Percentiles rank a stretch among this genome's conserved stretches.
Conservation (phyloP, 768 basidiomycete species). For the Hysterangium stoloniferum region DNA sequence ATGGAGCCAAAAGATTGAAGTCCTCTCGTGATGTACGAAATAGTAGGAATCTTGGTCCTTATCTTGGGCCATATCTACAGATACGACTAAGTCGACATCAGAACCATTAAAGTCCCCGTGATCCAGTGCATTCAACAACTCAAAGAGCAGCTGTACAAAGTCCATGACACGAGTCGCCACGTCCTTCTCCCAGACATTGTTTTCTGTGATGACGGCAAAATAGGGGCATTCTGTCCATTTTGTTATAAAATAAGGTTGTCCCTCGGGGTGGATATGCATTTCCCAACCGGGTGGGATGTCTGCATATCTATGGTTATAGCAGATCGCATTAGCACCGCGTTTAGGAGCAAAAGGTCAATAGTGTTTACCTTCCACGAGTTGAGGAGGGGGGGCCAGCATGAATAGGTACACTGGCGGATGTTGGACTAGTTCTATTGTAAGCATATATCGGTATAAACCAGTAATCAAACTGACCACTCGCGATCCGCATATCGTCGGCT, state of each 20-base stretch:
- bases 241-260: constrained; percentile 48
- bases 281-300: constrained; percentile 45
- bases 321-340: no score
- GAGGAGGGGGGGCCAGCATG: no score
- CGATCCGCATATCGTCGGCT: no score
- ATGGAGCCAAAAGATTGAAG: constrained; percentile 50
- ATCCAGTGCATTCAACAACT: constrained; percentile 15
- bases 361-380: no score
- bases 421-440: no score
- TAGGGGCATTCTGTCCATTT: constrained; percentile 21
- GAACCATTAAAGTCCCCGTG: constrained; percentile 11
- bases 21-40: constrained; percentile 41
- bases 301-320: no score
- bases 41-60: constrained; percentile 48
- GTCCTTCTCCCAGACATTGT: constrained; percentile 35
- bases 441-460: no score
- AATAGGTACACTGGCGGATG: no score
- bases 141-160: constrained; percentile 30
- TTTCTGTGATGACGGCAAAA: constrained; percentile 47
- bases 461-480: no score
- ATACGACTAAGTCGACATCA: constrained; percentile 27
- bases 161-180: constrained; percentile 29
- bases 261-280: constrained; percentile 48
- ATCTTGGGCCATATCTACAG: constrained; percentile 43
- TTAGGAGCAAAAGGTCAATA: no score